These are phyloP conservation scores for Coffea eugenioides DNA, from an alignment of 257 asterid genomes.

Conservation along the genomic window DNA sequence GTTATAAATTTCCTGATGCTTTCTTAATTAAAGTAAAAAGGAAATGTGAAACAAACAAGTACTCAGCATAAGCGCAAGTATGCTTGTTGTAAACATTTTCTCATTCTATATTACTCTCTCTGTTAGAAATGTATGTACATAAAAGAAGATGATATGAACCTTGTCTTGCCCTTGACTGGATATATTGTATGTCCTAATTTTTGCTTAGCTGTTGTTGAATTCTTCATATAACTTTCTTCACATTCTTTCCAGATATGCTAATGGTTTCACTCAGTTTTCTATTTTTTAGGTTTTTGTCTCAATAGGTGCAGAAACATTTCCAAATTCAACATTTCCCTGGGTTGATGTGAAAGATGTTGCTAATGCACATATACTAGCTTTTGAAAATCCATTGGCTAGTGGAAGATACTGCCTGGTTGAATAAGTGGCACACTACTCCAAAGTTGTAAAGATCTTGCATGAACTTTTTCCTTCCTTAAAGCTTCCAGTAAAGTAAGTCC, in stretches of 20 bases:
- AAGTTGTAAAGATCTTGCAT: constrained; percentile 42
- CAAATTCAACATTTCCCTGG: constrained; percentile 52
- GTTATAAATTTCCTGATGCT: background rate
- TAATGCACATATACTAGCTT: constrained; percentile 64
- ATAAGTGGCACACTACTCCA: constrained; percentile 50
- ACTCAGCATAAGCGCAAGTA: too few species aligned
- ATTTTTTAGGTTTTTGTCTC: background rate
- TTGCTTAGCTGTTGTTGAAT: background rate
- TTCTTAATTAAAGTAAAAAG: background rate
- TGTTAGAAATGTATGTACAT: background rate
- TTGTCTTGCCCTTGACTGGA: background rate
- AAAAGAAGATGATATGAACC: background rate
- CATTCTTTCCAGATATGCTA: background rate
- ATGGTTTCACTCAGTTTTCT: background rate
- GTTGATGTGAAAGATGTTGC: constrained; percentile 76
- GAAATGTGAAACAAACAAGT: too few species aligned
- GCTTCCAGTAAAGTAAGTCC: constrained; percentile 67
- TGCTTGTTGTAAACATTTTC: background rate
- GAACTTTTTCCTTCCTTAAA: constrained; percentile 49
- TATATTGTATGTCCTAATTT: background rate
- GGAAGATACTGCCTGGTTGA: constrained; percentile 70
- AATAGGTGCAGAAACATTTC: constrained; percentile 35
- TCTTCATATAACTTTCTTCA: background rate
- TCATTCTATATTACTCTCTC: background rate
- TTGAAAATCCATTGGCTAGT: constrained; percentile 60